These are phyloP conservation scores for Leucoagaricus sp. DNA, from an alignment of 1,284 basidiomycete species.

Conservation along the genomic window DNA sequence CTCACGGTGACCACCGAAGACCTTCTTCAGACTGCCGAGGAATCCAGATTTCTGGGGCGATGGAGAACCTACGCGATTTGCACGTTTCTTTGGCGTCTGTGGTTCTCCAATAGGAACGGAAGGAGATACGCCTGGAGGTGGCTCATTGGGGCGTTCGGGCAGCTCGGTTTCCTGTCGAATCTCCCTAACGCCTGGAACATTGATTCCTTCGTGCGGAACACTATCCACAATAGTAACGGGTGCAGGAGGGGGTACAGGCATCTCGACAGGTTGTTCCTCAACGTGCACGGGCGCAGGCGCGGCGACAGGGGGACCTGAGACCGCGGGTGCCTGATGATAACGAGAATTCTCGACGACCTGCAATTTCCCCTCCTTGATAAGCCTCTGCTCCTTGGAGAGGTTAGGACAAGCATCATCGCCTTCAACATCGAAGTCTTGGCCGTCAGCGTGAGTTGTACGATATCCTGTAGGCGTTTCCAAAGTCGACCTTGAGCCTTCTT, in stretches of 20 bases:
- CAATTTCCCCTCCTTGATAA: constrained; percentile 30
- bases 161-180: background rate
- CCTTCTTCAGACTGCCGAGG: constrained; percentile 40
- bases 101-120: constrained; percentile 2
- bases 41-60: constrained; percentile 27
- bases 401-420: constrained; percentile 34
- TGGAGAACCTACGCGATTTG: background rate
- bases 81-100: background rate
- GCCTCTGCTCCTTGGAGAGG: constrained; percentile 32
- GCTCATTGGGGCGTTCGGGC: background rate
- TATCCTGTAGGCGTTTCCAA: background rate
- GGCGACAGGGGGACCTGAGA: background rate
- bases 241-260: background rate
- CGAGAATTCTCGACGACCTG: constrained; percentile 62
- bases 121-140: background rate
- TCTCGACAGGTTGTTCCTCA: background rate
- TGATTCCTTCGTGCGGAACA: background rate
- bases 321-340: constrained; percentile 32
- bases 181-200: background rate
- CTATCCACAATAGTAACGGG: background rate
- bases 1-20: constrained; percentile 33
- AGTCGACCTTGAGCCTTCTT: background rate
- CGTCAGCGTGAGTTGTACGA: background rate
- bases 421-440: constrained; percentile 21
- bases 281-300: background rate